Conservation (phyloP, 345 rosid genomes). For the Citrus medica region DNA sequence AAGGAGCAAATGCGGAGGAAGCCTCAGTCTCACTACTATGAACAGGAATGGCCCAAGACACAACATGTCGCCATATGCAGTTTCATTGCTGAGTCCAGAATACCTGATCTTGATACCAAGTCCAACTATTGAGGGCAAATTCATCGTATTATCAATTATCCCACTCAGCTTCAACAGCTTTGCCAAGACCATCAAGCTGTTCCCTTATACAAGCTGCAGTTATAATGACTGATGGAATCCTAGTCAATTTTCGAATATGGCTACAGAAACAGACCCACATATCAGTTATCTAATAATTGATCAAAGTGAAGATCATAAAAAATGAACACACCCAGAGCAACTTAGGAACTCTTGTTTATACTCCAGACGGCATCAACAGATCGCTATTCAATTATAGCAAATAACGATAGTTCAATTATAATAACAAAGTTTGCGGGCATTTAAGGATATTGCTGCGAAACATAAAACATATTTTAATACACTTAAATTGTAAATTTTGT, state of each 20-base stretch:
- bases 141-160: slow-evolving; percentile 25
- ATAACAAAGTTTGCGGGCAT: too few species aligned
- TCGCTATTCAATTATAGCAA: background rate
- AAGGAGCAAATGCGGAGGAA: background rate
- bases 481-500: background rate
- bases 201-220: slow-evolving; percentile 45
- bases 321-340: background rate
- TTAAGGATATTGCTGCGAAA: too few species aligned
- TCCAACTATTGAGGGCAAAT: background rate
- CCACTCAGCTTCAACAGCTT: slow-evolving; percentile 51
- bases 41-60: slow-evolving; percentile 16
- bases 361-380: slow-evolving; percentile 35
- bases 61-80: slow-evolving; percentile 62
- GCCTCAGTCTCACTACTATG: too few species aligned
- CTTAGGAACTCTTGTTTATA: background rate
- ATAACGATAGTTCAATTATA: too few species aligned
- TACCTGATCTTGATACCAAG: slow-evolving; percentile 44
- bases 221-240: slow-evolving; percentile 39
- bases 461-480: too few species aligned
- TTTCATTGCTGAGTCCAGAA: slow-evolving; percentile 62
- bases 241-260: slow-evolving; percentile 55
- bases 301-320: background rate
- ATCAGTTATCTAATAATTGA: slow-evolving; percentile 1
- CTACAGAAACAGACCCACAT: slow-evolving; percentile 20
- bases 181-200: slow-evolving; percentile 55